Base-by-base conservation (phyloP, 768 basidiomycete genomes). In the Psilocybe tampanensis region DNA sequence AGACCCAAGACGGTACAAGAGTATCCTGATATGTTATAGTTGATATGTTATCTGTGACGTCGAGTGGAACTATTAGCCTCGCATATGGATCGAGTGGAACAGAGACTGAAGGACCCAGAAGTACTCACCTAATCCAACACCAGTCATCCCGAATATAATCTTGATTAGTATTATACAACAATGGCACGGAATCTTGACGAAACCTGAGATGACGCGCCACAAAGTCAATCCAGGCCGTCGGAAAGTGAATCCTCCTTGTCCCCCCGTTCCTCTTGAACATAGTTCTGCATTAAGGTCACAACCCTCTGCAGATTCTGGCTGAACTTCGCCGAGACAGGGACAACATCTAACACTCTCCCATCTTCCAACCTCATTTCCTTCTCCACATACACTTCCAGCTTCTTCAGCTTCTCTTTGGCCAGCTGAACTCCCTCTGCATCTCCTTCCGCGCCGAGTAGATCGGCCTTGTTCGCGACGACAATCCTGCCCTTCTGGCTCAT, bases 391-490 rank as follows among this genome's bases (percentile, higher is more conserved):
- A 79, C 74, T 66, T 89, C 83, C 52, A 93, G 68, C 32, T 64
- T 74, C 29, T 53, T 64, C 47, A 91, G 75, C 68, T 90, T 92
- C 24, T 71, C 74, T 60, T 77, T 79, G 4, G 86, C 88, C 36
- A 75, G 77, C 34, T 73, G 71, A 7, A 89, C 79, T 6, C 79
- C 78, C 15, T 67, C 72, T n/a, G 72, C 70, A 24, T 80, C 77
- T 11, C 74, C 80, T 9, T 77, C 77, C 0, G 72, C 78, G 1
- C 77, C 90, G 2, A 96, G 80, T 29, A 92, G 69, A 73, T 99
- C 97, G 0, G 94, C 97, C 72, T 99, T 99, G 78, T 98, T 99
- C 23, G 93, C 91, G 17, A 98, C 77, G 39, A 99, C 91, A 68
- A 97, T 79, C 22, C 88, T 80, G 19, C 86, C 89, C 66, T 90